Conservation (phyloP, 805 yeast species). For the Kurtzmaniella fragi region DNA sequence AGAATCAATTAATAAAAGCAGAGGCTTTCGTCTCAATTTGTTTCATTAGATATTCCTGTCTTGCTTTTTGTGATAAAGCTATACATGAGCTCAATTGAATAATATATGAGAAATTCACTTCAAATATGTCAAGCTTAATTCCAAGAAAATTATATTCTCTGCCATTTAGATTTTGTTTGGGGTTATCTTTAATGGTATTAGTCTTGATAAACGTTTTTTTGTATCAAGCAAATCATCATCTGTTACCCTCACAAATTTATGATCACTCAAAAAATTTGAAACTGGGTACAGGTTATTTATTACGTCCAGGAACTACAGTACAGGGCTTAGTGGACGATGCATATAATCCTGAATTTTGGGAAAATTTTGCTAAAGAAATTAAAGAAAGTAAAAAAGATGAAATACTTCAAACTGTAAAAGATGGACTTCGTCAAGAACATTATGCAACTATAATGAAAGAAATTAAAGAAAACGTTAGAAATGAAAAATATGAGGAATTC, state of each 20-base stretch:
- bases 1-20: background rate
- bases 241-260: background rate
- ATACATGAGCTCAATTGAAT: background rate
- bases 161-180: constrained; percentile 1
- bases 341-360: constrained; percentile 5
- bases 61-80: background rate
- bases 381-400: constrained; percentile 7
- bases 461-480: background rate
- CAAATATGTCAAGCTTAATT: background rate
- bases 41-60: background rate
- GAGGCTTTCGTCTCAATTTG: background rate
- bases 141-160: constrained; percentile 3
- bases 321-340: constrained; percentile 1
- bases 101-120: background rate
- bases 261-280: background rate
- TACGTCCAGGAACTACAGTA: constrained; percentile 2
- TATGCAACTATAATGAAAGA: background rate
- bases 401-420: constrained; percentile 7
- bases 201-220: constrained; percentile 1
- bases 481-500: background rate
- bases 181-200: background rate
- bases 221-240: background rate
- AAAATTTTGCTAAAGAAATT: constrained; percentile 6
- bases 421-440: constrained; percentile 2
- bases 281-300: background rate